Evolutionary conservation across 495 filamentous ascomycete species (phyloP).

Genomic region (Tuber brumale): DNA sequence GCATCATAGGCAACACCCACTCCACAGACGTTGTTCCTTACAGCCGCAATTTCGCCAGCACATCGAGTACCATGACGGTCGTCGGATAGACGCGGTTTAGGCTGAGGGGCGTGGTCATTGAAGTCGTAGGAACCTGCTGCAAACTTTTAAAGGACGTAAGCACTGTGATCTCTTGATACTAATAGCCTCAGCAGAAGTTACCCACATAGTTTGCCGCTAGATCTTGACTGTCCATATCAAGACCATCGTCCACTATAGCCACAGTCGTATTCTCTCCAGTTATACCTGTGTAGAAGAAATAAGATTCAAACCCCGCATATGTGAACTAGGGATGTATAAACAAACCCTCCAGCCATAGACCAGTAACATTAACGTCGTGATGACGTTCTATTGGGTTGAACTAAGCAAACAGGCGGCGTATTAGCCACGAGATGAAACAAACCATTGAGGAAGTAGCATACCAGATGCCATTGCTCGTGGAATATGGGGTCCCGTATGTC

Average conservation of each 20-base stretch:
- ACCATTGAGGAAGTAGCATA: slow-evolving; percentile 4
- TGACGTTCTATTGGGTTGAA: slow-evolving; percentile 73
- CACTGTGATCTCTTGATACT: neutral
- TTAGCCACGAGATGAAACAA: neutral
- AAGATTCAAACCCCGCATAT: neutral
- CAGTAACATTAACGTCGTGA: slow-evolving; percentile 92
- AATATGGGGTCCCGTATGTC: slow-evolving; percentile 86
- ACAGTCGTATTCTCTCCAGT: slow-evolving; percentile 85
- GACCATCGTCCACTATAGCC: slow-evolving; percentile 89
- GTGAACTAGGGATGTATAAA: neutral
- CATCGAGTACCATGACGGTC: slow-evolving; percentile 90
- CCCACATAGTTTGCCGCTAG: slow-evolving; percentile 66
- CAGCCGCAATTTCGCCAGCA: slow-evolving; percentile 87
- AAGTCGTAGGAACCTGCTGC: slow-evolving; percentile 89
- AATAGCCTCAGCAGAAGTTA: neutral
- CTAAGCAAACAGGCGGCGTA: slow-evolving; percentile 20
- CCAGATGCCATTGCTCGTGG: slow-evolving; percentile 86
- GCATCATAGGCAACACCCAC: slow-evolving; percentile 91
- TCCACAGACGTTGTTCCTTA: slow-evolving; percentile 86
- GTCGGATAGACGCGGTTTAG: slow-evolving; percentile 68
- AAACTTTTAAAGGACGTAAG: slow-evolving; percentile 55
- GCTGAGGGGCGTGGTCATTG: slow-evolving; percentile 74
- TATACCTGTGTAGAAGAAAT: slow-evolving; percentile 45
- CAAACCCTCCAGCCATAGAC: slow-evolving; percentile 72
- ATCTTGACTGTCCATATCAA: slow-evolving; percentile 96